phyloP scores from a whole-genome alignment of 2,329 filamentous ascomycete species.

The Bimuria novae-zelandiae region DNA sequence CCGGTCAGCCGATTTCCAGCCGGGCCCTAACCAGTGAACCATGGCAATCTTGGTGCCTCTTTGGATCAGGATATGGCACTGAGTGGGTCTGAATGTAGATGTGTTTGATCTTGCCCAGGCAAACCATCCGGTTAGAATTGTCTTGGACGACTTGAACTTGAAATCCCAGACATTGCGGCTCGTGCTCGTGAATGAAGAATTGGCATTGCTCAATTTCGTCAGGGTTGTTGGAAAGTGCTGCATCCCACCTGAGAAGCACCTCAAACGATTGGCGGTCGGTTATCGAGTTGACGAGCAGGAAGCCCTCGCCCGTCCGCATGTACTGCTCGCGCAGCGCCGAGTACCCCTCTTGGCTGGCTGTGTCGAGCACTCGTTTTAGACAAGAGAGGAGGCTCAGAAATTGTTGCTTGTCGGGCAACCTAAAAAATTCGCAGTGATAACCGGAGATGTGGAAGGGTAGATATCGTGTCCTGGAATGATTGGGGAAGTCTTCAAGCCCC shows the following conservation, averaged over 20 bases:
- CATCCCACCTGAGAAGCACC: too few relatives aligned
- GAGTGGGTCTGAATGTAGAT: constrained; percentile 68
- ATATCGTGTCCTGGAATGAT: background rate
- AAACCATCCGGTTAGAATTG: constrained; percentile 71
- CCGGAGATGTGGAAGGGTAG: background rate
- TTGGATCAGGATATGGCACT: constrained; percentile 71
- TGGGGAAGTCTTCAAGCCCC: too few relatives aligned
- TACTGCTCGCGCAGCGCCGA: constrained; percentile 99
- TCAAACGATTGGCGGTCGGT: constrained; percentile 96
- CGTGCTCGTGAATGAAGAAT: too few relatives aligned
- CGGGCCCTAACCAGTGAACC: too few relatives aligned
- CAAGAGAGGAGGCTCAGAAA: background rate
- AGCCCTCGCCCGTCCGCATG: constrained; percentile 98
- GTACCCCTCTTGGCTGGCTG: constrained; percentile 98
- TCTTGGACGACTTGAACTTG: constrained; percentile 63
- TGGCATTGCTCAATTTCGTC: too few relatives aligned
- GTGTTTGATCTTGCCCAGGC: constrained; percentile 76
- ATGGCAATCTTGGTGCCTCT: constrained; percentile 62
- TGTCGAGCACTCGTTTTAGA: constrained; percentile 99
- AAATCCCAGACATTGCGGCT: too few relatives aligned
- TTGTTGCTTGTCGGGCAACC: background rate
- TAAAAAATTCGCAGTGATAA: background rate
- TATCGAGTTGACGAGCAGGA: constrained; percentile 97
- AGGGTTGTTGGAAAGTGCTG: too few relatives aligned
- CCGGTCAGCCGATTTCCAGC: too few relatives aligned